Evolutionary conservation across 345 rosid genomes (phyloP).

Genomic region (Corchorus olitorius): DNA sequence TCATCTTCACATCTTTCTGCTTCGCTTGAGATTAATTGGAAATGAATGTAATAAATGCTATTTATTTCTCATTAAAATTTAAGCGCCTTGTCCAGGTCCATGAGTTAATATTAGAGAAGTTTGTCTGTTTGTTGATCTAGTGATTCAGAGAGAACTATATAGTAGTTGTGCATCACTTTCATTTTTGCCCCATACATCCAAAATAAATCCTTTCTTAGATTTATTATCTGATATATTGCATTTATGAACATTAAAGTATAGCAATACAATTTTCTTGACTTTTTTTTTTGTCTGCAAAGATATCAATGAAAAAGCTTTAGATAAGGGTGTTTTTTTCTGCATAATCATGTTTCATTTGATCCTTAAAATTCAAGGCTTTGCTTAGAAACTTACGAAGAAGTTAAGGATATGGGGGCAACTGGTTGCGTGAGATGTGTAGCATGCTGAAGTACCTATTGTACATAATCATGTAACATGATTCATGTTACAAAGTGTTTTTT

Average conservation of each 20-base stretch:
- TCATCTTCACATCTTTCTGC: neutral
- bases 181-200: no score
- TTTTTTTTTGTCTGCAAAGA: neutral
- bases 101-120: neutral
- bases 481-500: neutral
- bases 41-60: neutral
- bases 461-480: no score
- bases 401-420: neutral
- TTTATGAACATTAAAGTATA: neutral
- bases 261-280: neutral
- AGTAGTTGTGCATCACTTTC: no score
- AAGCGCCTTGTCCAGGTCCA: conserved; percentile 1
- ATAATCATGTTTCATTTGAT: neutral
- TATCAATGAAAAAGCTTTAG: neutral
- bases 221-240: no score
- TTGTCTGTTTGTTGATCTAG: neutral
- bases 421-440: neutral
- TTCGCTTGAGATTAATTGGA: neutral
- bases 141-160: neutral
- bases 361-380: neutral
- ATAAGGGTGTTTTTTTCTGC: neutral
- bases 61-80: neutral
- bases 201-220: neutral
- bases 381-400: neutral
- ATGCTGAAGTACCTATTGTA: neutral